These are phyloP conservation scores for Talaromyces liani DNA, from an alignment of 495 filamentous ascomycete species.

Conservation along the genomic window DNA sequence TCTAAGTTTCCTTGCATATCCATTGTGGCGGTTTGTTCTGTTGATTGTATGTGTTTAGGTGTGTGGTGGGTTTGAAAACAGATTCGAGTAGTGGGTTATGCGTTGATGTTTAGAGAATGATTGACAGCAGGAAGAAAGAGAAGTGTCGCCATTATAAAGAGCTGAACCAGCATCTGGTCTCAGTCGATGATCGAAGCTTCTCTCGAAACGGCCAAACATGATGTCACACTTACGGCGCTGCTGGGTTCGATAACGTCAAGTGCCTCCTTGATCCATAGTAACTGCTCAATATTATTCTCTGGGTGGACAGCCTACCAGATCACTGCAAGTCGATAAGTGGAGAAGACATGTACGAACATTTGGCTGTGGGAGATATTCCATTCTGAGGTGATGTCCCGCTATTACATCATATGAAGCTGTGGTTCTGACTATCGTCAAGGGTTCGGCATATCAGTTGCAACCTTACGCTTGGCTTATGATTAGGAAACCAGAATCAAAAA, in stretches of 20 bases:
- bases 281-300: background rate
- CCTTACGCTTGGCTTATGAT: background rate
- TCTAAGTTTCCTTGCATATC: slow-evolving; percentile 34
- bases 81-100: background rate
- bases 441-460: background rate
- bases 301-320: background rate
- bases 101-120: background rate
- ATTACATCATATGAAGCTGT: background rate
- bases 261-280: background rate
- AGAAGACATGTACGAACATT: background rate
- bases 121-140: background rate
- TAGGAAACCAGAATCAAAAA: background rate
- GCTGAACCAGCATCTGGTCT: background rate
- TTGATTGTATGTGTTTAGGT: background rate
- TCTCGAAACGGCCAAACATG: background rate
- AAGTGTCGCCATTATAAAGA: slow-evolving; percentile 3
- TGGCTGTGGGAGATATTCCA: background rate
- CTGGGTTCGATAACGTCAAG: slow-evolving; percentile 9
- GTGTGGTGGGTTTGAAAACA: background rate
- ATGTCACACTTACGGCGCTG: slow-evolving; percentile 7
- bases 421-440: background rate
- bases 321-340: background rate
- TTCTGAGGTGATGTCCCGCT: background rate
- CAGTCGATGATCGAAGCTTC: background rate
- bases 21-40: slow-evolving; percentile 22